A percentile compares a stretch with the other conserved stretches of the same genome.
These are phyloP conservation scores for Botrytis elliptica DNA, from an alignment of 2,329 filamentous ascomycete genomes.

Conservation along the genomic window DNA sequence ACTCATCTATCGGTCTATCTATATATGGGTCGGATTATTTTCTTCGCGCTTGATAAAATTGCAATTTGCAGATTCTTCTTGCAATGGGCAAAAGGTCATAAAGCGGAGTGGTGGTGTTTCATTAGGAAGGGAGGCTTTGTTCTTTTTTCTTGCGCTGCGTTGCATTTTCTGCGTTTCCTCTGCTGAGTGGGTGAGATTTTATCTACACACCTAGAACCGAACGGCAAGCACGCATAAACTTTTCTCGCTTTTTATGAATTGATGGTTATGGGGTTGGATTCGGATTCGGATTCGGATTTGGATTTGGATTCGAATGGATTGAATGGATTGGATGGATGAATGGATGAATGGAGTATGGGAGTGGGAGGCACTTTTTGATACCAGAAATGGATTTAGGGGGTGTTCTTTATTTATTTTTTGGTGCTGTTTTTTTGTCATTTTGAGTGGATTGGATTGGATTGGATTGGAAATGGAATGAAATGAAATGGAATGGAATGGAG, in stretches of 20 bases:
- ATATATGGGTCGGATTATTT: not conserved
- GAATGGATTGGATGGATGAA: constrained; percentile 23
- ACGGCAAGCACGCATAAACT: not conserved
- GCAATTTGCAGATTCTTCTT: not conserved
- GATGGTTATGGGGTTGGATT: not conserved
- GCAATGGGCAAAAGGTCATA: not conserved
- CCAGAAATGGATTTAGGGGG: constrained; percentile 12
- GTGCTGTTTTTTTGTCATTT: not conserved
- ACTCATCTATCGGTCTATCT: not conserved
- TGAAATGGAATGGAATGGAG: too few species aligned
- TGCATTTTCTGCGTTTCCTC: not conserved
- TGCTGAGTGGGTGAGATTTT: not conserved
- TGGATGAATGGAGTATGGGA: constrained; percentile 25
- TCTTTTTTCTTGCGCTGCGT: not conserved
- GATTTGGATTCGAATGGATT: too few species aligned
- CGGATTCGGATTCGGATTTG: too few species aligned
- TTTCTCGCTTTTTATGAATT: not conserved
- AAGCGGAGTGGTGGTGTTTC: constrained; percentile 1
- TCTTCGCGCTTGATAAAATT: not conserved
- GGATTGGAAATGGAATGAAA: too few species aligned
- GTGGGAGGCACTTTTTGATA: constrained; percentile 15
- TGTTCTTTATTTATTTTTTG: not conserved
- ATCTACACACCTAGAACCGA: not conserved
- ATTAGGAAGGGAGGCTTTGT: not conserved
- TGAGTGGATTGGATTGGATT: too few species aligned